Conservation (phyloP, 345 rosid genomes). For the Bruguiera parviflora region DNA sequence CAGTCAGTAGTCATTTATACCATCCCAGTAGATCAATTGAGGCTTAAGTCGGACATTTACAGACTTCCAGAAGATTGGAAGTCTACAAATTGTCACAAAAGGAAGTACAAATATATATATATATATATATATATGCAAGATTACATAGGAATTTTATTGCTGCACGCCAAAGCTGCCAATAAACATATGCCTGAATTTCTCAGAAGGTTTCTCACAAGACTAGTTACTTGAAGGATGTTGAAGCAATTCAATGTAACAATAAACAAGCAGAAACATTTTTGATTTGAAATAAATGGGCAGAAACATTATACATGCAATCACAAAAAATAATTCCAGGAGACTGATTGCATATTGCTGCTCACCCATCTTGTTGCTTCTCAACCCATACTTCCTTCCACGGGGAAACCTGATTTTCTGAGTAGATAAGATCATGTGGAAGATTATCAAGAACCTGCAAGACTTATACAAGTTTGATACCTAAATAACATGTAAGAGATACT, state of each 20-base stretch:
- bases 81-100: background rate
- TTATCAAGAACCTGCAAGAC: constrained; percentile 89
- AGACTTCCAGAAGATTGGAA: background rate
- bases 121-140: background rate
- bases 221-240: background rate
- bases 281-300: background rate
- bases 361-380: constrained; percentile 71
- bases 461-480: background rate
- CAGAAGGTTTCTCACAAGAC: background rate
- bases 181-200: background rate
- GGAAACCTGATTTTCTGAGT: constrained; percentile 72
- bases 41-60: background rate
- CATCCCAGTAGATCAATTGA: constrained; percentile 2
- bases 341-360: constrained; percentile 7
- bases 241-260: background rate
- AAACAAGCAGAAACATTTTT: background rate
- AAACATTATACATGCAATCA: background rate
- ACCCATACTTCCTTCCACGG: constrained; percentile 98
- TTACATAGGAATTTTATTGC: background rate
- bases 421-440: constrained; percentile 90
- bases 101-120: background rate
- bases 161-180: background rate
- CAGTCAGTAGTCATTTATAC: too few relatives aligned
- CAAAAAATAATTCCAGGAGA: constrained; percentile 2
- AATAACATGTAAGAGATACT: background rate